Evolutionary conservation across 2,329 filamentous ascomycete species (phyloP).

Genomic region (Paraphaeosphaeria minitans): DNA sequence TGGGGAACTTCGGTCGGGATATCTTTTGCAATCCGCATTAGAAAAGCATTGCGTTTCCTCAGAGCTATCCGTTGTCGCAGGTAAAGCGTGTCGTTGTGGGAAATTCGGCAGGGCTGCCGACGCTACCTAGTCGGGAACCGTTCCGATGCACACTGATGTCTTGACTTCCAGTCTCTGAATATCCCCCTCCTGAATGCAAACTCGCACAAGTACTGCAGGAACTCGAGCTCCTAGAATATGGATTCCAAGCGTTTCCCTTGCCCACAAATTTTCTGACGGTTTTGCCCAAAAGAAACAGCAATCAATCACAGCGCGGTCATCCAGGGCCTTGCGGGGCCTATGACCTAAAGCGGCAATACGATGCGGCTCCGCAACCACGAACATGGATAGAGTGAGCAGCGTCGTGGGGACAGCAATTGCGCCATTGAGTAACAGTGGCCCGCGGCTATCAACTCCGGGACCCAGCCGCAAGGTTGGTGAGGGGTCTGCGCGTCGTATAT

Average conservation of each 20-base stretch:
- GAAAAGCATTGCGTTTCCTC: no score
- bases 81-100: background rate
- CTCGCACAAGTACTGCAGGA: background rate
- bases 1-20: no score
- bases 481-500: slow-evolving; percentile 2
- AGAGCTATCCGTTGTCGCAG: no score
- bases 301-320: background rate
- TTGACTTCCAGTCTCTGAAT: background rate
- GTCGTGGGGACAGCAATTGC: background rate
- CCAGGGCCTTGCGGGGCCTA: background rate
- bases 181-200: background rate
- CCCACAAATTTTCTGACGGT: background rate
- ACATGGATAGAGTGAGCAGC: background rate
- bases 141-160: background rate
- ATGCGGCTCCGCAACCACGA: slow-evolving; percentile 10
- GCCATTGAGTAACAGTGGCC: background rate
- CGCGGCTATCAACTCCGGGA: background rate
- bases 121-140: background rate
- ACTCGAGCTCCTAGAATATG: background rate
- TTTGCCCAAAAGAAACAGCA: background rate
- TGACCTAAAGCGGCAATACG: slow-evolving; percentile 2
- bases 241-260: background rate
- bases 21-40: no score
- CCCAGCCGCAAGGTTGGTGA: background rate
- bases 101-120: background rate